Base-by-base conservation (phyloP, 2,329 filamentous ascomycete genomes). In the Colletotrichum euphorbiae region DNA sequence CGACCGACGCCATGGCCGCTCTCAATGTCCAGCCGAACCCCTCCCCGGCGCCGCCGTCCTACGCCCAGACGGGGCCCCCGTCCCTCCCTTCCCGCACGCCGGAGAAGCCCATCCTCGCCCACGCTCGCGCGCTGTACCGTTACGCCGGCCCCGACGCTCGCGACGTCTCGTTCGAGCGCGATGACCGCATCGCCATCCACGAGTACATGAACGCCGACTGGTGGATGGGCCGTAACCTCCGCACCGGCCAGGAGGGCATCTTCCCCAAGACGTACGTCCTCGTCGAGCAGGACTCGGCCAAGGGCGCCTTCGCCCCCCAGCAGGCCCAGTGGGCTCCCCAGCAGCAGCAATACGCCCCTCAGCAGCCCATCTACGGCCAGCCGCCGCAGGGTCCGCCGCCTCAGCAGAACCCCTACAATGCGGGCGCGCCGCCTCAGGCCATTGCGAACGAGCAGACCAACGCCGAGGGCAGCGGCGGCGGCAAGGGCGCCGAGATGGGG, bases 201-300 rank as follows among this genome's bases (percentile, higher is more conserved):
- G 93, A 97, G 81, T 94, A 97, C 83, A 96, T 97, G 91, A 98
- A 98, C 80, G 89, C 90, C 70, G 94, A 98, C 80, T 98, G 95
- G 95, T 98, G 94, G 93, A 91, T 93, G 85, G 95, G 95, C 73
- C 89, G 88, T 73, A 97, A 97, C 80, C 84, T 91, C 75, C 89
- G 93, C 60, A 97, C 94, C 8, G 91, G 91, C 63, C 82, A 88
- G 72, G 93, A 97, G 81, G 95, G 95, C 74, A 97, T 98, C 78
- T 98, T 98, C 86, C 95, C 95, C n/a, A 89, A 91, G 73, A 93
- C 88, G 78, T 98, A 98, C 77, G 94, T 97, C 71, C 83, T 93
- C 58, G 81, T 92, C 58, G 90, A 94, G 73, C 85, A 91, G 60
- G 72, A 89, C 91, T 78, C 77, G 76, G 71, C 73, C 80, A 68